phyloP scores from a whole-genome alignment of 495 filamentous ascomycete species.

The Xylaria acuta region DNA sequence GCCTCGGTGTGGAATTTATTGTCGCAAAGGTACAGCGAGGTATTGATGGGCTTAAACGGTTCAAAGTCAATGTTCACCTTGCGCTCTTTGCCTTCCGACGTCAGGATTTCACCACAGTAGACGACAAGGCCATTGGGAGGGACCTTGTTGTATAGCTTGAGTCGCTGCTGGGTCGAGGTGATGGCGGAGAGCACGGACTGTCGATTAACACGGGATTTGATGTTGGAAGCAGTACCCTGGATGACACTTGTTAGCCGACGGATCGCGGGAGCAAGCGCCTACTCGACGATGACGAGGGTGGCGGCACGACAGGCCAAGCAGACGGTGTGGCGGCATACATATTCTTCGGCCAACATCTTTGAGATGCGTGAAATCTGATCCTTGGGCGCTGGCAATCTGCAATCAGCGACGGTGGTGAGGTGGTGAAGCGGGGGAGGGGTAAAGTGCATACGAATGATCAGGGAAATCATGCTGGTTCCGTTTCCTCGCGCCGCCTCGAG shows the following conservation, averaged over 20 bases:
- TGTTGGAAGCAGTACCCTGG: slow-evolving; percentile 96
- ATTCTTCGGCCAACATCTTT: slow-evolving; percentile 99
- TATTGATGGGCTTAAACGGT: slow-evolving; percentile 99
- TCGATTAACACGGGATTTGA: slow-evolving; percentile 98
- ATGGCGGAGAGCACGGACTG: slow-evolving; percentile 97
- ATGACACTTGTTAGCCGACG: slow-evolving; percentile 37
- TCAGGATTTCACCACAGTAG: slow-evolving; percentile 99
- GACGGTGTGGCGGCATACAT: slow-evolving; percentile 62
- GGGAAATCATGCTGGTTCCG: slow-evolving; percentile 97
- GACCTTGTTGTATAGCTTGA: slow-evolving; percentile 98
- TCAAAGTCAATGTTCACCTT: slow-evolving; percentile 99
- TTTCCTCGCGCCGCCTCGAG: slow-evolving; percentile 92
- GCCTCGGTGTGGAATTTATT: slow-evolving; percentile 99
- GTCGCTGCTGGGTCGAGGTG: slow-evolving; percentile 96
- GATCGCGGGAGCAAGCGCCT: slow-evolving; percentile 4
- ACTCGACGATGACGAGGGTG: slow-evolving; percentile 6
- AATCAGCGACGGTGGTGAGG: slow-evolving; percentile 28
- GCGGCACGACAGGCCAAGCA: neutral
- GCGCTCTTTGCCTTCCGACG: slow-evolving; percentile 94
- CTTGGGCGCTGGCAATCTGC: slow-evolving; percentile 74
- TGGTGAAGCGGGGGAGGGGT: slow-evolving; percentile 34
- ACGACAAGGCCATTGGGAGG: slow-evolving; percentile 96
- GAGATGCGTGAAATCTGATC: slow-evolving; percentile 95
- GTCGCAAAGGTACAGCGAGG: slow-evolving; percentile 97
- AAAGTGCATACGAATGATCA: slow-evolving; percentile 84